A percentile compares a stretch with the other conserved stretches of the same genome.
Conservation (phyloP, 371 early-diverging fungal species). For the Rhizopus stolonifer region DNA sequence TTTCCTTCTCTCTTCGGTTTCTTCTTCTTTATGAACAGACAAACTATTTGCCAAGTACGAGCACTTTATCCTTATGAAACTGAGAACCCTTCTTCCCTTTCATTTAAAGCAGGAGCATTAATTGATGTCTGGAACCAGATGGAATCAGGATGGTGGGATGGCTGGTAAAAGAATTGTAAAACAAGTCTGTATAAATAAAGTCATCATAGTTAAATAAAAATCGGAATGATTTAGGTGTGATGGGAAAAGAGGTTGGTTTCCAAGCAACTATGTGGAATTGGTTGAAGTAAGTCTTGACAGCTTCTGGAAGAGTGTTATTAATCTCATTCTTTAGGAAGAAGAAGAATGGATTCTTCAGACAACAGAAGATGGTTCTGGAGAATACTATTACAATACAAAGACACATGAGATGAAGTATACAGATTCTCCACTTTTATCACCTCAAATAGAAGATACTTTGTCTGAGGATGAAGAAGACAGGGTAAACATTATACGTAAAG, state of each 20-base stretch:
- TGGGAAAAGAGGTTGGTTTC: constrained; percentile 85
- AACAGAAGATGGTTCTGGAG: constrained; percentile 59
- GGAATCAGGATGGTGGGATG: constrained; percentile 94
- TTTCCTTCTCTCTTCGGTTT: neutral
- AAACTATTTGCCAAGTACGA: constrained; percentile 60
- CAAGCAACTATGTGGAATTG: constrained; percentile 77
- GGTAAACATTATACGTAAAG: neutral
- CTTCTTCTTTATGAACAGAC: neutral
- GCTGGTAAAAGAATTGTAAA: constrained; percentile 38
- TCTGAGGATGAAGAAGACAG: constrained; percentile 15
- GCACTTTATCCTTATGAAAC: constrained; percentile 83
- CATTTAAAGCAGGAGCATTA: constrained; percentile 76
- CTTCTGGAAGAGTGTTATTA: constrained; percentile 30
- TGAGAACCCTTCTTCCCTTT: constrained; percentile 68
- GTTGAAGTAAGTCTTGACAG: no score
- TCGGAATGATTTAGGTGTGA: constrained; percentile 41
- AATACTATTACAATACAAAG: constrained; percentile 51
- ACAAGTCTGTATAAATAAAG: neutral
- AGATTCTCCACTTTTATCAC: neutral
- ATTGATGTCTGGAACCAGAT: constrained; percentile 81
- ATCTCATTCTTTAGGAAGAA: constrained; percentile 5
- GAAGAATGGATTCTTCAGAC: constrained; percentile 49
- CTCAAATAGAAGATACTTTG: neutral
- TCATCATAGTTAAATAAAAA: neutral
- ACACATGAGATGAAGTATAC: constrained; percentile 55